These are phyloP conservation scores for Cucumis hystrix DNA, from an alignment of 306 rosid species.

Conservation along the genomic window DNA sequence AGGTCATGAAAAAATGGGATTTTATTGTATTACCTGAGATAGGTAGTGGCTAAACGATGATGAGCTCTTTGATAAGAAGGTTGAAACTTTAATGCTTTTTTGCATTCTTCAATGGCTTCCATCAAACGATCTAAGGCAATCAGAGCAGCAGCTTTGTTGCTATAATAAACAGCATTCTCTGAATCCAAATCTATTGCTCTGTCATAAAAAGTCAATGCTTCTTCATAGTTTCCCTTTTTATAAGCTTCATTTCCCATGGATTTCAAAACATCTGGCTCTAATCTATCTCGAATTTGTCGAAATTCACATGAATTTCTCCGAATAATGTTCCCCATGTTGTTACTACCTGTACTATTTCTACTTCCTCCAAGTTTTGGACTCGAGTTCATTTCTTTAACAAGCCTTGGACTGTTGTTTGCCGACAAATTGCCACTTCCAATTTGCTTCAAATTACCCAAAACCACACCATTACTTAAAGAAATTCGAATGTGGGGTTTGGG, in stretches of 20 bases:
- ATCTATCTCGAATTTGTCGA: conserved; percentile 21
- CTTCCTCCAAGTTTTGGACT: conserved; percentile 9
- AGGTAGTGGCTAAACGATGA: conserved; percentile 64
- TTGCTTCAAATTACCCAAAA: conserved; percentile 31
- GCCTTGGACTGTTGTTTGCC: conserved; percentile 33
- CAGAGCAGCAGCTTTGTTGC: conserved; percentile 85
- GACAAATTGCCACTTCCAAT: conserved; percentile 25
- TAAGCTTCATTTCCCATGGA: conserved; percentile 78
- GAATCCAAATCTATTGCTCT: conserved; percentile 62
- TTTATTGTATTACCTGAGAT: conserved; percentile 45
- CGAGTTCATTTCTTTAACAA: not conserved
- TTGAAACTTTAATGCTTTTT: conserved; percentile 60
- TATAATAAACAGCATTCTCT: conserved; percentile 49
- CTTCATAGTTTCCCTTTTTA: conserved; percentile 46
- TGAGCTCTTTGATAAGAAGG: conserved; percentile 82
- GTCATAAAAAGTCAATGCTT: conserved; percentile 64
- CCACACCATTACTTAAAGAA: conserved; percentile 23
- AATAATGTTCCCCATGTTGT: conserved; percentile 65
- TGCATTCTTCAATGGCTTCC: conserved; percentile 54
- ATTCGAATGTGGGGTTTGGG: not conserved
- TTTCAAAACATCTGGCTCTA: conserved; percentile 68
- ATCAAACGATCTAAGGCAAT: conserved; percentile 42
- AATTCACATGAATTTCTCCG: conserved; percentile 42
- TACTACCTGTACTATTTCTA: not conserved
- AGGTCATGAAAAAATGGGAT: not conserved